Percentiles rank a stretch among this genome's conserved stretches.
phyloP scores from a whole-genome alignment of 805 yeast genomes.

The Kuraishia ogatae region DNA sequence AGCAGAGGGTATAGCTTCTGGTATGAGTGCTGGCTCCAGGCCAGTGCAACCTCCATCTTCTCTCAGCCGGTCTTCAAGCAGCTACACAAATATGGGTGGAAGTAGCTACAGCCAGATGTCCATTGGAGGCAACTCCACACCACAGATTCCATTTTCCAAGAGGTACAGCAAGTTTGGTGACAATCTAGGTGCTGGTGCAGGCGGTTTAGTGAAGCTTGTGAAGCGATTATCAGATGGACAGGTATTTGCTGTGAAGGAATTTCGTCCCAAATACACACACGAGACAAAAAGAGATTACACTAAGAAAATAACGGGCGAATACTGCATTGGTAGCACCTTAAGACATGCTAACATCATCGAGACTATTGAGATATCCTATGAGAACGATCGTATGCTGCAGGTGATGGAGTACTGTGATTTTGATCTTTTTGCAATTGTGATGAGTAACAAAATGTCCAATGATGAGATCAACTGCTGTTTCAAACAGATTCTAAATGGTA shows the following conservation, averaged over 20 bases:
- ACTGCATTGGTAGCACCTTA: constrained; percentile 86
- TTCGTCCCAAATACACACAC: constrained; percentile 62
- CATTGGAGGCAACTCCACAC: constrained; percentile 29
- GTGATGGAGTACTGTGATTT: constrained; percentile 94
- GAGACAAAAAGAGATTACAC: constrained; percentile 83
- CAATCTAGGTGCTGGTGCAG: constrained; percentile 90
- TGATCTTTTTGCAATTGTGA: constrained; percentile 88
- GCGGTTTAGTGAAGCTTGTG: constrained; percentile 79
- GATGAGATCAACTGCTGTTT: constrained; percentile 84
- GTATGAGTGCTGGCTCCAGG: not conserved
- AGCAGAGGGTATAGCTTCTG: not conserved
- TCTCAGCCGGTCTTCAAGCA: not conserved
- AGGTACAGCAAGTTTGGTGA: constrained; percentile 79
- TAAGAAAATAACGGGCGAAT: constrained; percentile 88
- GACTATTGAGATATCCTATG: constrained; percentile 87
- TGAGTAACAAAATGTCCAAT: constrained; percentile 81
- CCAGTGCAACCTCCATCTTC: not conserved
- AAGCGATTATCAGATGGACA: constrained; percentile 56
- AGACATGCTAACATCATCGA: constrained; percentile 87
- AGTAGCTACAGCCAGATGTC: constrained; percentile 13
- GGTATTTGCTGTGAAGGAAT: constrained; percentile 89
- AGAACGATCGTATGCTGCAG: constrained; percentile 77
- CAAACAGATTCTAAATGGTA: constrained; percentile 76
- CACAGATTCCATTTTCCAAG: constrained; percentile 56
- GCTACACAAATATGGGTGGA: not conserved